These are phyloP conservation scores for Colletotrichum cuscutae DNA, from an alignment of 2,329 filamentous ascomycete genomes.

Conservation along the genomic window DNA sequence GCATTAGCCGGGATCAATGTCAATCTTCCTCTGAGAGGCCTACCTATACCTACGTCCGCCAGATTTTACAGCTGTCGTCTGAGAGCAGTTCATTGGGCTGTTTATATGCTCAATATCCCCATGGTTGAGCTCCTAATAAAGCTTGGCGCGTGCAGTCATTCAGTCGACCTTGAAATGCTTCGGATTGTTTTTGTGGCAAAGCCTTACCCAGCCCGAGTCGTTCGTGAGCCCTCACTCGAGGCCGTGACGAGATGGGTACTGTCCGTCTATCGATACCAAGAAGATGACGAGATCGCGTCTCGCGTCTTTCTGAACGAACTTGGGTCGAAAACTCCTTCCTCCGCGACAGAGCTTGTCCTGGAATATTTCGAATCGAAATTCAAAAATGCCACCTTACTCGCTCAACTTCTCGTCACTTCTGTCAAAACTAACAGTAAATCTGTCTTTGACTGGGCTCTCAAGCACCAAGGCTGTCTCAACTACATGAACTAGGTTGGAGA, in stretches of 20 bases:
- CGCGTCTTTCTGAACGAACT: neutral
- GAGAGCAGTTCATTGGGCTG: neutral
- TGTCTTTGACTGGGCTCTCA: neutral
- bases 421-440: neutral
- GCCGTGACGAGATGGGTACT: neutral
- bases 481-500: neutral
- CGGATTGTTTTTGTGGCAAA: too few relatives aligned
- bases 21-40: neutral
- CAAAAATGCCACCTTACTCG: neutral
- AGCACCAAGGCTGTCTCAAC: neutral
- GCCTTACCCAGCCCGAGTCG: too few relatives aligned
- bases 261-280: neutral
- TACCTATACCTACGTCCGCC: neutral
- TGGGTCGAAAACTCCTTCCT: rapidly evolving
- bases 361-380: neutral
- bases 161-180: neutral
- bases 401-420: neutral
- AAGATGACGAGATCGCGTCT: neutral
- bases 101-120: neutral
- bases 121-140: neutral
- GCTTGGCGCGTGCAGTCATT: rapidly evolving
- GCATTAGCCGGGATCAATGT: neutral
- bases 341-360: neutral
- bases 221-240: rapidly evolving
- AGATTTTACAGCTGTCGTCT: rapidly evolving